Conservation (phyloP, 1,139 yeast genomes). For the Diutina scorzettiae region DNA sequence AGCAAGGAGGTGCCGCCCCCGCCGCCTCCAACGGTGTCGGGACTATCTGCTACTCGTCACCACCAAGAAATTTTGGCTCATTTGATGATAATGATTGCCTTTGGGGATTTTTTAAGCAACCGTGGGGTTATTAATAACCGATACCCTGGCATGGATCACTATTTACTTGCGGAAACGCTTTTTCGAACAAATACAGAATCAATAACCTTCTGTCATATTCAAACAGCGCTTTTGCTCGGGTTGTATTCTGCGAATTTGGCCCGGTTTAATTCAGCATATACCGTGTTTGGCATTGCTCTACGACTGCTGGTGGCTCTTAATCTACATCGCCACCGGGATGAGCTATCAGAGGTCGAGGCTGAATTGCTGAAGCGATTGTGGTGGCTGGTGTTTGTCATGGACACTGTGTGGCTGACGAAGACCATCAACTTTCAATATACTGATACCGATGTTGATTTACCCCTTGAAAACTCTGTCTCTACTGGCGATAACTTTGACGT, state of each 20-base stretch:
- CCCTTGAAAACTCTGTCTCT: slow-evolving; percentile 18
- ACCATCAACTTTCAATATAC: slow-evolving; percentile 27
- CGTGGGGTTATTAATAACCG: slow-evolving; percentile 7
- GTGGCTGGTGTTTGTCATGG: slow-evolving; percentile 44
- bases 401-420: slow-evolving; percentile 39
- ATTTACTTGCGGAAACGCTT: slow-evolving; percentile 26
- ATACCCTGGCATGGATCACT: slow-evolving; percentile 26
- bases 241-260: slow-evolving; percentile 37
- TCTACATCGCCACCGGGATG: slow-evolving; percentile 23
- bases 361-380: slow-evolving; percentile 37
- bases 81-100: slow-evolving; percentile 23
- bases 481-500: slow-evolving; percentile 20
- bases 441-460: slow-evolving; percentile 39
- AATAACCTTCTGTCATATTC: slow-evolving; percentile 28
- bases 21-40: slow-evolving; percentile 5
- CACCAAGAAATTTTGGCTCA: slow-evolving; percentile 11
- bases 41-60: not conserved
- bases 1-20: not conserved
- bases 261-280: slow-evolving; percentile 36
- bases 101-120: slow-evolving; percentile 24
- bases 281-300: slow-evolving; percentile 38
- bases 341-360: slow-evolving; percentile 7
- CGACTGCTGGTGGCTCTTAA: slow-evolving; percentile 34
- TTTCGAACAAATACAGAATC: slow-evolving; percentile 30
- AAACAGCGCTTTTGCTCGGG: slow-evolving; percentile 33